Evolutionary conservation across 1,284 basidiomycete species (phyloP), one percentile per base, ranked within the genome.

Genomic region (Tilletia caries): DNA sequence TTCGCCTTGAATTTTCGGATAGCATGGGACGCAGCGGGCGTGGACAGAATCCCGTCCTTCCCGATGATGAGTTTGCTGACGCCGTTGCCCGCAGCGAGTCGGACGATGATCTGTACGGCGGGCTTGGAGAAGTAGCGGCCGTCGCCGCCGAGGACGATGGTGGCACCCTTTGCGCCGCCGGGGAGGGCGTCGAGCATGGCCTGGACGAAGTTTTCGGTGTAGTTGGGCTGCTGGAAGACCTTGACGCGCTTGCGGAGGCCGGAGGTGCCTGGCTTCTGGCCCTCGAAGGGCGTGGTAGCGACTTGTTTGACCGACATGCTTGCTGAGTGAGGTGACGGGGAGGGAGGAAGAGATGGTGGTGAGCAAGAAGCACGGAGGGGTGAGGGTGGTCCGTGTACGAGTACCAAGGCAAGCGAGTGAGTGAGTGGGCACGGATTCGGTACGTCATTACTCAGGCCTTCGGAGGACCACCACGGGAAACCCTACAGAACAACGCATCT

Each of bases 181-280:
- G 90, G 88, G 85, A 98, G 92, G 68, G 94, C 92, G 79, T 92
- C 90, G 78, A 98, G 89, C 85, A 94, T 98, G 77, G 94, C 87
- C 85, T 98, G 95, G 71, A 98, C 85, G 82, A 98, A 98, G 88
- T 98, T 98, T 86, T 98, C 95, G 62, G 96, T 98, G 87, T 98
- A 98, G 86, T 98, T 89, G 90, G 92, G 83, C 77, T 82, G 82
- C 60, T 78, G 71, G 66, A 83, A 83, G 50, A 83, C 81, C 77
- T 80, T 83, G 69, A 83, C 82, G 73, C 79, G 69, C 76, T 83
- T 83, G 23, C 81, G 73, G 12, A 83, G 76, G 64, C 81, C 81
- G 5, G 80, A 82, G 20, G 81, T 83, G 34, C 81, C 81, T 46
- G 81, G 81, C 77, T 82, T 83, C 74, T 83, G 81, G 41, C 81